Evolutionary conservation across 1,139 yeast species (phyloP).

Genomic region (Arxiozyma slooffiae): DNA sequence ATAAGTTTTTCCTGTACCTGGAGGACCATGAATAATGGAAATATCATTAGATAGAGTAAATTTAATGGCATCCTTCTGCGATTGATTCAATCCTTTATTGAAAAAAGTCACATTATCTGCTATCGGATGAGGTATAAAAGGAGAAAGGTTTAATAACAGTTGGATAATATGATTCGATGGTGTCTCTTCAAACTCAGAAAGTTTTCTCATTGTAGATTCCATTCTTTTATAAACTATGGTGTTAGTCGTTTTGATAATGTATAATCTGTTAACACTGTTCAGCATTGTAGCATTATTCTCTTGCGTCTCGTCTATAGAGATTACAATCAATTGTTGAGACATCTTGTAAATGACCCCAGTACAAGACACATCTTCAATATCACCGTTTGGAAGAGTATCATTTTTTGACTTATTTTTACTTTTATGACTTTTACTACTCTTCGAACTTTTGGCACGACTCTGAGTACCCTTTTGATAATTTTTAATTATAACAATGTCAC

Average conservation of each 20-base stretch:
- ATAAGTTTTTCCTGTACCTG: constrained; percentile 77
- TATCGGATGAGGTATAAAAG: constrained; percentile 11
- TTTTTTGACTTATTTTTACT: constrained; percentile 13
- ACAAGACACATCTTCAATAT: constrained; percentile 14
- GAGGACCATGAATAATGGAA: constrained; percentile 65
- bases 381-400: constrained; percentile 11
- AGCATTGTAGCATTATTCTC: constrained; percentile 41
- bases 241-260: constrained; percentile 60
- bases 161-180: constrained; percentile 29
- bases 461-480: constrained; percentile 24
- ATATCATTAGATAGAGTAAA: constrained; percentile 43
- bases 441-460: background rate
- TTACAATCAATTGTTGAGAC: constrained; percentile 37
- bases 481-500: constrained; percentile 53
- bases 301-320: constrained; percentile 53
- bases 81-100: constrained; percentile 49
- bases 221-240: constrained; percentile 67
- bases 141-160: constrained; percentile 16
- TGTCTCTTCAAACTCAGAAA: constrained; percentile 38
- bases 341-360: constrained; percentile 33
- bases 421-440: constrained; percentile 10
- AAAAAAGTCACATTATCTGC: constrained; percentile 31
- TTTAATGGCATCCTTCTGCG: constrained; percentile 60
- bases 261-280: constrained; percentile 35
- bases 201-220: constrained; percentile 66